Evolutionary conservation across 225 moss, liverwort and hornwort species (phyloP).

Genomic region (Marchantia polymorpha): DNA sequence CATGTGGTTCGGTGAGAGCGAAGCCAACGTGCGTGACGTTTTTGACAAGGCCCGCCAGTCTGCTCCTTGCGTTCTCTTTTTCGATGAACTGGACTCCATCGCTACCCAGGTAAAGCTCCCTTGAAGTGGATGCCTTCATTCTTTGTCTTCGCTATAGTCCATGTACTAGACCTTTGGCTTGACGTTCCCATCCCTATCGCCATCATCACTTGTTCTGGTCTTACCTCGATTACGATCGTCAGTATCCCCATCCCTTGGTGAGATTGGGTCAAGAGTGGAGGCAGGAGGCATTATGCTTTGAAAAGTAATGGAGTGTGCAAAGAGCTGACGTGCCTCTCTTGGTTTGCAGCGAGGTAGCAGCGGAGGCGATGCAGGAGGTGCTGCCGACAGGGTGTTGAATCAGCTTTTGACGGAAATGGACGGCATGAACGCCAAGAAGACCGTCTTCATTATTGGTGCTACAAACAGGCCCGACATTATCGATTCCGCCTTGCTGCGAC

Average conservation of each 20-base stretch:
- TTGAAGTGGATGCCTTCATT: background rate
- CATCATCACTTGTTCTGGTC: background rate
- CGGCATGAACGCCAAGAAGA: conserved; percentile 97
- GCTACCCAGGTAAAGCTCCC: conserved; percentile 66
- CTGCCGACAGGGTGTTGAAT: conserved; percentile 93
- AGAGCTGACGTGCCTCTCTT: background rate
- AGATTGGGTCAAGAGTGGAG: too few species aligned
- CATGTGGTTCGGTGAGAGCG: conserved; percentile 99
- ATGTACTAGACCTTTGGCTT: background rate
- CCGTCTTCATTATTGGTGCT: conserved; percentile 94
- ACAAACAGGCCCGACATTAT: conserved; percentile 96
- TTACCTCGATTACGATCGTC: background rate
- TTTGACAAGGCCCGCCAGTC: conserved; percentile 97
- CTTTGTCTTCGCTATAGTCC: background rate
- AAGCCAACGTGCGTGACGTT: conserved; percentile 82
- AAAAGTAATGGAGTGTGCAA: background rate
- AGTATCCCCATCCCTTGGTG: background rate
- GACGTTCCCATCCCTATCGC: too few species aligned
- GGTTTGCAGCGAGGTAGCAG: conserved; percentile 76
- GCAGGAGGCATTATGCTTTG: background rate
- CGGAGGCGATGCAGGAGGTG: conserved; percentile 89
- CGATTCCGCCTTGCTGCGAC: conserved; percentile 74
- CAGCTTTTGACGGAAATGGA: conserved; percentile 95
- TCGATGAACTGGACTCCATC: conserved; percentile 93
- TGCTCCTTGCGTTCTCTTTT: conserved; percentile 94